Percentiles rank a stretch among this genome's conserved stretches.
phyloP scores from a whole-genome alignment of 2,329 filamentous ascomycete genomes.

The Pestalotiopsis sp. region DNA sequence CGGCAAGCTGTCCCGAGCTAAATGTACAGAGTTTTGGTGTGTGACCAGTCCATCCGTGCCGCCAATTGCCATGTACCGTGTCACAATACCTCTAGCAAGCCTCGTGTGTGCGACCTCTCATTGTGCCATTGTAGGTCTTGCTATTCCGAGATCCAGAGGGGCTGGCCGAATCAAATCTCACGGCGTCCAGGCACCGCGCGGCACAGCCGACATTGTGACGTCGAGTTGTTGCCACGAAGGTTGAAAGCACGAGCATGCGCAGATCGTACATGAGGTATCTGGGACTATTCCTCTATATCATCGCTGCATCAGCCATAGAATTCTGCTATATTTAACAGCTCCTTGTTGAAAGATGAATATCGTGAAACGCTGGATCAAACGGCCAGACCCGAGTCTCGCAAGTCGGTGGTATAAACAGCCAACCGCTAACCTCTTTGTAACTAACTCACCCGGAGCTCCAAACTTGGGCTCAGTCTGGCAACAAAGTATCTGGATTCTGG shows the following conservation, averaged over 20 bases:
- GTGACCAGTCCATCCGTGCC: background rate
- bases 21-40: background rate
- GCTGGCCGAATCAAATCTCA: background rate
- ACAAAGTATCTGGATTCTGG: background rate
- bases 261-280: background rate
- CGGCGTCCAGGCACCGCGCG: background rate
- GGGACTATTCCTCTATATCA: background rate
- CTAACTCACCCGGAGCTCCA: background rate
- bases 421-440: background rate
- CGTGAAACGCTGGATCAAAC: background rate
- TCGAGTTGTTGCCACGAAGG: background rate
- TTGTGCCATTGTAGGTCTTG: background rate
- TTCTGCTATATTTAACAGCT: background rate
- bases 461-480: background rate
- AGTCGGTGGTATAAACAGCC: background rate
- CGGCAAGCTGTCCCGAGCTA: background rate
- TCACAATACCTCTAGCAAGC: background rate
- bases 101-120: background rate
- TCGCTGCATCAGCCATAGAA: background rate
- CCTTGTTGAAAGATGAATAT: background rate
- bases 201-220: constrained; percentile 1
- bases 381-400: background rate
- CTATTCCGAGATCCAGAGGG: background rate
- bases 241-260: background rate
- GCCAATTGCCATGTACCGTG: background rate